A percentile compares a stretch with the other conserved stretches of the same genome.
Conservation (phyloP, 139 green algal species). For the Chlamydomonas asymmetrica region DNA sequence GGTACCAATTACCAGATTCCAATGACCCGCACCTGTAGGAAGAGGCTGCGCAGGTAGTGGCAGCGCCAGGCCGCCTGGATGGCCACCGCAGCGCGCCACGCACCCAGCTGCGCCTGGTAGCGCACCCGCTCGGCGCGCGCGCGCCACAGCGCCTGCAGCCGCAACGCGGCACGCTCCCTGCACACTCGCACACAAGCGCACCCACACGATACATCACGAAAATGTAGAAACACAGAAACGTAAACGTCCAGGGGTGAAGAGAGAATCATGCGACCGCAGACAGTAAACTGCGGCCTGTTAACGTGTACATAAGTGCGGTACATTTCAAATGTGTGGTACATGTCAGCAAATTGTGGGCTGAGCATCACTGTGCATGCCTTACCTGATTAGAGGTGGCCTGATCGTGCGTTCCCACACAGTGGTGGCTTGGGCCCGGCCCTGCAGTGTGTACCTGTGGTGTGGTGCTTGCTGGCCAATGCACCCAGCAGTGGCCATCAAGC, state of each 20-base stretch:
- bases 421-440: too few species aligned
- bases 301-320: not conserved
- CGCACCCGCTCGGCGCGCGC: not conserved
- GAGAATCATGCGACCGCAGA: not conserved
- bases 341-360: too few species aligned
- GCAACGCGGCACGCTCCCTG: slow-evolving; percentile 14
- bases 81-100: slow-evolving; percentile 8
- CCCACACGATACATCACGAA: too few species aligned
- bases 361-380: too few species aligned
- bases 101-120: slow-evolving; percentile 10
- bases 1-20: not conserved
- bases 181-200: not conserved
- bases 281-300: not conserved
- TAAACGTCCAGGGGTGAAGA: not conserved
- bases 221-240: too few species aligned
- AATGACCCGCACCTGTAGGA: not conserved
- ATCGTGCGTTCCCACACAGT: too few species aligned
- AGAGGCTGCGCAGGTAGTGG: slow-evolving; percentile 7
- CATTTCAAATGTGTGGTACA: not conserved
- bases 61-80: slow-evolving; percentile 11
- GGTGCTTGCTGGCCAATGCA: too few species aligned
- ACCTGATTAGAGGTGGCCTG: too few species aligned
- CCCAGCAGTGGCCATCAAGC: too few species aligned
- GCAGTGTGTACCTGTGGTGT: too few species aligned
- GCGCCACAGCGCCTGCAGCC: slow-evolving; percentile 23